Percentiles rank a stretch among this genome's conserved stretches.
phyloP scores from a whole-genome alignment of 2,329 filamentous ascomycete genomes.

The Venturia effusa region DNA sequence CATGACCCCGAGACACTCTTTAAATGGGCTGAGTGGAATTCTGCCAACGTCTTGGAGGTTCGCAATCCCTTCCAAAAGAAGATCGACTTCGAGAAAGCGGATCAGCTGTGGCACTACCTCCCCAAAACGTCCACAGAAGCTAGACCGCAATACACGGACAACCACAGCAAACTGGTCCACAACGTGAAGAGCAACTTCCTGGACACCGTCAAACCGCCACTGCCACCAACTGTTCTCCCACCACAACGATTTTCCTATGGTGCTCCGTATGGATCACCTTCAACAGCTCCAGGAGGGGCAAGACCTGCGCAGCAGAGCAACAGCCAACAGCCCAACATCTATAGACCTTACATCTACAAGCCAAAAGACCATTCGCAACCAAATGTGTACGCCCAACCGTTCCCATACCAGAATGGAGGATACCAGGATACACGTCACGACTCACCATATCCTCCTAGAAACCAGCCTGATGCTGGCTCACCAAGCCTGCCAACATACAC shows the following conservation, averaged over 20 bases:
- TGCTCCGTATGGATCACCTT: background rate
- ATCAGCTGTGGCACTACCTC: constrained; percentile 83
- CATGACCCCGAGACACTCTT: constrained; percentile 32
- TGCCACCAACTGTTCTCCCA: constrained; percentile 21
- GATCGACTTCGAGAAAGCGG: constrained; percentile 59
- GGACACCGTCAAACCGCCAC: constrained; percentile 44
- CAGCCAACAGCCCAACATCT: constrained; percentile 18
- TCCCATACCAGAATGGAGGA: constrained; percentile 3
- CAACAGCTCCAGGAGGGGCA: background rate
- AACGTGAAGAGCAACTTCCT: constrained; percentile 63
- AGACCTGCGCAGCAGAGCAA: background rate
- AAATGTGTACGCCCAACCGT: background rate
- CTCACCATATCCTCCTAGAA: background rate
- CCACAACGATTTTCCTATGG: background rate
- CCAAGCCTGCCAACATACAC: background rate
- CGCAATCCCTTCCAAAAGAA: constrained; percentile 44
- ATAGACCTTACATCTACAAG: constrained; percentile 46
- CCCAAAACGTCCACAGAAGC: constrained; percentile 80
- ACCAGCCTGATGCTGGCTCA: background rate
- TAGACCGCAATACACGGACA: constrained; percentile 81
- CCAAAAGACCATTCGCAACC: constrained; percentile 30
- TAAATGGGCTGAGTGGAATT: constrained; percentile 60
- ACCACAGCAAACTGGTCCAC: constrained; percentile 50
- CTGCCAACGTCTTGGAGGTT: constrained; percentile 27
- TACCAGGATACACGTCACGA: background rate